Conservation (phyloP, 176 grass and related monocot species). For the Carex parvula region DNA sequence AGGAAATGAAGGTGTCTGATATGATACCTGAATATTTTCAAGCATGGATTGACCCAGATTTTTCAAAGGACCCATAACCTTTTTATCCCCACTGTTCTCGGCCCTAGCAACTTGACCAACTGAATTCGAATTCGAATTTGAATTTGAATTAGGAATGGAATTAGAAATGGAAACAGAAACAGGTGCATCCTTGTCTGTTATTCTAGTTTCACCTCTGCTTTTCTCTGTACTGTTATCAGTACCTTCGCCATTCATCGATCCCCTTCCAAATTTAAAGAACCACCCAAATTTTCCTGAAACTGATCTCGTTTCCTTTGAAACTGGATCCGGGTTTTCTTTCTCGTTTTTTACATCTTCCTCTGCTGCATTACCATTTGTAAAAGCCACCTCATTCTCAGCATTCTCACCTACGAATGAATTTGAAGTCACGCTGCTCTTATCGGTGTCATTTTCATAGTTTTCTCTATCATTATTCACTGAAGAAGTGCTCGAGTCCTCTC, state of each 20-base stretch:
- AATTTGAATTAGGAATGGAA: conserved; percentile 15
- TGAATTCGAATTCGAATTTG: conserved; percentile 27
- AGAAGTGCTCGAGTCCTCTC: conserved; percentile 17
- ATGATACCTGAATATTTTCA: conserved; percentile 84
- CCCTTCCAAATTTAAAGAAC: conserved; percentile 65
- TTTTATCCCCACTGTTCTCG: conserved; percentile 62
- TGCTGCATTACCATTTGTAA: conserved; percentile 23
- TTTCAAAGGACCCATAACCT: conserved; percentile 63
- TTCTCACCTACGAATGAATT: conserved; percentile 55
- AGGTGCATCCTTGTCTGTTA: conserved; percentile 20
- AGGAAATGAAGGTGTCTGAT: no score
- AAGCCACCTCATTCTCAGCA: conserved; percentile 39
- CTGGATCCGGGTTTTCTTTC: conserved; percentile 16
- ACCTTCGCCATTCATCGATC: conserved; percentile 35
- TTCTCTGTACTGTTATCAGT: conserved; percentile 31
- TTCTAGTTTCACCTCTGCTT: conserved; percentile 18
- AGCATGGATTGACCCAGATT: conserved; percentile 91
- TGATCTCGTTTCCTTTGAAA: conserved; percentile 51
- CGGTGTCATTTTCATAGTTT: conserved; percentile 52
- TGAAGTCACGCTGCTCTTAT: conserved; percentile 65
- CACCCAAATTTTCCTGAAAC: conserved; percentile 73
- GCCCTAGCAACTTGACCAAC: conserved; percentile 28
- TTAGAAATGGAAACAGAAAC: neutral
- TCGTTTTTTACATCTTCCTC: conserved; percentile 33
- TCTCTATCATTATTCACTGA: conserved; percentile 39